A percentile compares a stretch with the other conserved stretches of the same genome.
Conservation (phyloP, 1,284 basidiomycete genomes). For the Ustilago bromivora region DNA sequence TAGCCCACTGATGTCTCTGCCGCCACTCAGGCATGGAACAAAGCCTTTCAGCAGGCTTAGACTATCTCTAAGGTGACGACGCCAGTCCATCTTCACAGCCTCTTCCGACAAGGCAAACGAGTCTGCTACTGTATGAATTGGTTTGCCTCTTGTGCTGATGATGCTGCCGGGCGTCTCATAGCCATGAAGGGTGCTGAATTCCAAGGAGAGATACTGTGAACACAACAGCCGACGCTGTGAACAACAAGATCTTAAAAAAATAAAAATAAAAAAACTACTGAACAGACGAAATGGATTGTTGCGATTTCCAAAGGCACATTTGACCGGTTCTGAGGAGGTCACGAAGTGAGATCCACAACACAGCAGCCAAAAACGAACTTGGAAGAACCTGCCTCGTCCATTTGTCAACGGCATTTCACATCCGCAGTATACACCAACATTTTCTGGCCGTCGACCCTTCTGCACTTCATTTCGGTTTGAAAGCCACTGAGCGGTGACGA, state of each 20-base stretch:
- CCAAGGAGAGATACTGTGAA: neutral
- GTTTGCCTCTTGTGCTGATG: neutral
- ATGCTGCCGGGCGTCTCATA: neutral
- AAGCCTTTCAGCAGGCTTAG: neutral
- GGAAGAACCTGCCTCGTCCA: conserved; percentile 28
- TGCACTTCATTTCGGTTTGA: neutral
- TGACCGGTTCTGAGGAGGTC: neutral
- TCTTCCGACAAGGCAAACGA: neutral
- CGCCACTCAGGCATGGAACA: neutral
- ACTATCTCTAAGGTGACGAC: neutral
- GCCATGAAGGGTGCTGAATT: neutral
- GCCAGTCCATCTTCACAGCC: conserved; percentile 3
- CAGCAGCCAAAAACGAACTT: conserved; percentile 4
- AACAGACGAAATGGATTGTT: no score
- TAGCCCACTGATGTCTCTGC: neutral
- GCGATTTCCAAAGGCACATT: no score
- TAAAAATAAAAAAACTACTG: no score
- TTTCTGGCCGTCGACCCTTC: neutral
- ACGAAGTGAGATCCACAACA: conserved; percentile 2
- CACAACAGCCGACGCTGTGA: no score
- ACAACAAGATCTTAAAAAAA: no score
- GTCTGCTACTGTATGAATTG: neutral
- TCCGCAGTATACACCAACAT: conserved; percentile 14
- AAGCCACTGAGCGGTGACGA: neutral
- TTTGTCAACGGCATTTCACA: conserved; percentile 25